Conservation (phyloP, 2,329 filamentous ascomycete species). For the Cephalotrichum gorgonifer region DNA sequence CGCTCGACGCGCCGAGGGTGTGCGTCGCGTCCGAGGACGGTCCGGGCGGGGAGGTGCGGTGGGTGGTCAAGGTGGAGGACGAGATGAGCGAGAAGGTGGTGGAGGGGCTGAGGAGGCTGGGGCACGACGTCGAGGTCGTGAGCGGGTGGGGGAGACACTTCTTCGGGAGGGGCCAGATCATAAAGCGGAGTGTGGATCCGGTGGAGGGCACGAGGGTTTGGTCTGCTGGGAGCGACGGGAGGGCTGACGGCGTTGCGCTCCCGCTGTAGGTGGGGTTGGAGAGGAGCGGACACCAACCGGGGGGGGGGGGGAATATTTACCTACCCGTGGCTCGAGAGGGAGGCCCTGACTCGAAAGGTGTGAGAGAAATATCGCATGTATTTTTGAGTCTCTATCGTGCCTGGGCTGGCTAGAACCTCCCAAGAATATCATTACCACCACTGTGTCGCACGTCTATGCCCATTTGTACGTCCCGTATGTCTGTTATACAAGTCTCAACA, state of each 20-base stretch:
- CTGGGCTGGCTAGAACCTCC: not conserved
- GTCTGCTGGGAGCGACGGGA: constrained; percentile 79
- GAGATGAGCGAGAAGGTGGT: constrained; percentile 62
- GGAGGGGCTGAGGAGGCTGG: constrained; percentile 55
- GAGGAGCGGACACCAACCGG: too few relatives aligned
- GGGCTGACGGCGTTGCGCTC: constrained; percentile 69
- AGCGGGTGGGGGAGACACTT: constrained; percentile 52
- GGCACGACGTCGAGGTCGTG: constrained; percentile 63
- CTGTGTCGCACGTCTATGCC: constrained; percentile 1
- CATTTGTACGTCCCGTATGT: not conserved
- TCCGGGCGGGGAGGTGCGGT: constrained; percentile 45
- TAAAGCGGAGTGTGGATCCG: constrained; percentile 62
- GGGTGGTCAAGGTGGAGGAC: constrained; percentile 70
- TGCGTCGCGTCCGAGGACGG: constrained; percentile 66
- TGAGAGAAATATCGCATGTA: too few relatives aligned
- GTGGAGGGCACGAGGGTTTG: constrained; percentile 62
- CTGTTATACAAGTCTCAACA: constrained; percentile 2
- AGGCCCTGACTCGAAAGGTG: too few relatives aligned
- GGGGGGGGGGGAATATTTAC: too few relatives aligned
- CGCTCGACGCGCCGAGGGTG: constrained; percentile 82
- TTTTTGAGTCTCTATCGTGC: too few relatives aligned
- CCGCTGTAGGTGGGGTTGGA: constrained; percentile 23
- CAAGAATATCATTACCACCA: not conserved
- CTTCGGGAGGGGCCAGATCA: constrained; percentile 84
- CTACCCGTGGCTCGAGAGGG: too few relatives aligned